These are phyloP conservation scores for Sarocladium oryzae DNA, from an alignment of 2,329 filamentous ascomycete genomes.

Conservation along the genomic window DNA sequence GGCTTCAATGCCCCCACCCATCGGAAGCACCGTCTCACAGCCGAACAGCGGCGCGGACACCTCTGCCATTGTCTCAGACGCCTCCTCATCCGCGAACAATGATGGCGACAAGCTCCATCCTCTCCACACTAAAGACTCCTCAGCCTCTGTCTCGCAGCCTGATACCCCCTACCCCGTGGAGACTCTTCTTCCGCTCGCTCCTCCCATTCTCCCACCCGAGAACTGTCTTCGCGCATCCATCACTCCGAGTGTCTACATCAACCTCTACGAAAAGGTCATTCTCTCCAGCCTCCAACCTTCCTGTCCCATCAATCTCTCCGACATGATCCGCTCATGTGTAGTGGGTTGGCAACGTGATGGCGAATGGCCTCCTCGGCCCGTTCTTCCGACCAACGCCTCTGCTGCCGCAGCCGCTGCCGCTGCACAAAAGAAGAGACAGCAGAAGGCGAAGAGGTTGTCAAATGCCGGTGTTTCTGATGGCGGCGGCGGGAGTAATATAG, in stretches of 20 bases:
- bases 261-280: constrained; percentile 86
- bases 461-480: background rate
- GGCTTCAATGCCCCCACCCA: background rate
- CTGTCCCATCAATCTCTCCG: constrained; percentile 79
- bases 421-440: constrained; percentile 26
- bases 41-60: background rate
- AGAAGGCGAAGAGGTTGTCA: constrained; percentile 27
- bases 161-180: constrained; percentile 42
- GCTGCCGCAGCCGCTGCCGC: constrained; percentile 14
- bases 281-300: constrained; percentile 72
- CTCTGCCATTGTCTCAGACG: constrained; percentile 30
- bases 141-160: background rate
- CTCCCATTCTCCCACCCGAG: constrained; percentile 63
- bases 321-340: constrained; percentile 76
- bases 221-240: constrained; percentile 77
- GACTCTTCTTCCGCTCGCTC: constrained; percentile 63
- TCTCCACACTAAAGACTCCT: constrained; percentile 3
- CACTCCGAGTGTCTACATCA: constrained; percentile 64
- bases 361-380: constrained; percentile 71
- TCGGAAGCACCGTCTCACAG: background rate
- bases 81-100: constrained; percentile 34
- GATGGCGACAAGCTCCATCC: background rate
- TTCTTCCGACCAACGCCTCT: constrained; percentile 20
- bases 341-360: constrained; percentile 89
- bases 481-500: constrained; percentile 12